phyloP scores from a whole-genome alignment of 2,329 filamentous ascomycete species.

The Arthroderma sp. region DNA sequence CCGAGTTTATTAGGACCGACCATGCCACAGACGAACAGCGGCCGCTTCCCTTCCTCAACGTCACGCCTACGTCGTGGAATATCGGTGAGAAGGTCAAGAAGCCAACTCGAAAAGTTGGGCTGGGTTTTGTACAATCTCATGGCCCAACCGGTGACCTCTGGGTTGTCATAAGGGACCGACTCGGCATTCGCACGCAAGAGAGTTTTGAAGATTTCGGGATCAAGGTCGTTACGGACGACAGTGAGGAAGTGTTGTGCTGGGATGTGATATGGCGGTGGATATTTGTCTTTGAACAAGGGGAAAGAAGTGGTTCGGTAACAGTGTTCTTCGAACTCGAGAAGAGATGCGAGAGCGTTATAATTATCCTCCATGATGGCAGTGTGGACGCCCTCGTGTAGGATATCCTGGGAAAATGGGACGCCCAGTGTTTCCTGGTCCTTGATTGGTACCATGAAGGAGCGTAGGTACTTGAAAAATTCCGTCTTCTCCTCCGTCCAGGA shows the following conservation, averaged over 20 bases:
- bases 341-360: conserved; percentile 17
- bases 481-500: conserved; percentile 19
- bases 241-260: conserved; percentile 23
- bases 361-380: conserved; percentile 26
- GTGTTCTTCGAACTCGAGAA: conserved; percentile 29
- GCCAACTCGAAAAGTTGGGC: background rate
- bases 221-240: conserved; percentile 16
- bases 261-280: conserved; percentile 16
- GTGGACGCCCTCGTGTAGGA: conserved; percentile 28
- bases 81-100: background rate
- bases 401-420: conserved; percentile 4
- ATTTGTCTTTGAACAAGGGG: background rate
- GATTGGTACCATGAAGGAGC: conserved; percentile 10
- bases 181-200: conserved; percentile 27
- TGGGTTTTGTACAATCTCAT: background rate
- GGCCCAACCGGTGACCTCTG: conserved; percentile 26
- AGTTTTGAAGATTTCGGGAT: conserved; percentile 18
- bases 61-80: too few species aligned
- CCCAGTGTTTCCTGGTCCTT: background rate
- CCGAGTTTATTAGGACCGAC: background rate
- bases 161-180: conserved; percentile 23
- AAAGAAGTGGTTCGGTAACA: conserved; percentile 11
- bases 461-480: conserved; percentile 25
- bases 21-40: conserved; percentile 1
- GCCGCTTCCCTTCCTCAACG: too few species aligned